A percentile compares a stretch with the other conserved stretches of the same genome.
Conservation (phyloP, 352 stramenopile species). For the Pythium insidiosum region DNA sequence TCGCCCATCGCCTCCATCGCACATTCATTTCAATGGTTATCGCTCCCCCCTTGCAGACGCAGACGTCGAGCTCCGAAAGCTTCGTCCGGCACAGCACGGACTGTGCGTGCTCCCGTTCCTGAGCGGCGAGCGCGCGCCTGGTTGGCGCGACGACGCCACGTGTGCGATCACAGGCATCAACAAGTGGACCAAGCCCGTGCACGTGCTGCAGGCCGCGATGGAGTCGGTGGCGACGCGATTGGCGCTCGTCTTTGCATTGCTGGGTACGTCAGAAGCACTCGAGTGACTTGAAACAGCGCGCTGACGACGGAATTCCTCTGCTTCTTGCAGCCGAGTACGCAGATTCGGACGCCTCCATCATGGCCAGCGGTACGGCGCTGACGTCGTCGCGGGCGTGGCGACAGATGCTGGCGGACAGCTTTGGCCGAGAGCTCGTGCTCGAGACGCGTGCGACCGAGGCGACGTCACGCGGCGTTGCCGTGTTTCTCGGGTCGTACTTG, state of each 20-base stretch:
- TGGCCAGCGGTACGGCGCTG: constrained; percentile 78
- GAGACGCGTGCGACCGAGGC: constrained; percentile 60
- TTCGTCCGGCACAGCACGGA: constrained; percentile 43
- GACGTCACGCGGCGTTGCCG: constrained; percentile 77
- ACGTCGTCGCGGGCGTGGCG: constrained; percentile 76
- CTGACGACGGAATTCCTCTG: background rate
- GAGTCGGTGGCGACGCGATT: constrained; percentile 90
- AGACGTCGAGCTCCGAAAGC: constrained; percentile 23
- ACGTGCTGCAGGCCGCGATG: constrained; percentile 87
- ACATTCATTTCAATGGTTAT: no score
- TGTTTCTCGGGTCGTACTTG: constrained; percentile 58
- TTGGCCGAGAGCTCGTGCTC: constrained; percentile 65
- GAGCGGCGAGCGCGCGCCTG: constrained; percentile 89
- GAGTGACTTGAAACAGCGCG: no score
- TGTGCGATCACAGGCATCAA: constrained; percentile 90
- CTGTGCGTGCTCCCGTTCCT: constrained; percentile 91
- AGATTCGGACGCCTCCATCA: constrained; percentile 38
- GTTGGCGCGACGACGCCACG: constrained; percentile 85
- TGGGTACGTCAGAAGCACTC: constrained; percentile 28
- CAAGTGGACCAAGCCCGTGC: constrained; percentile 81
- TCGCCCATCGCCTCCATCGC: background rate
- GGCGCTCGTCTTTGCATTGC: constrained; percentile 70
- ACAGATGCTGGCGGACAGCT: constrained; percentile 80
- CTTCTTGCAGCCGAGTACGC: constrained; percentile 17
- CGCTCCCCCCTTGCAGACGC: constrained; percentile 16